Evolutionary conservation across 805 yeast genomes (phyloP).

Genomic region (Cyberlindnera veronae): DNA sequence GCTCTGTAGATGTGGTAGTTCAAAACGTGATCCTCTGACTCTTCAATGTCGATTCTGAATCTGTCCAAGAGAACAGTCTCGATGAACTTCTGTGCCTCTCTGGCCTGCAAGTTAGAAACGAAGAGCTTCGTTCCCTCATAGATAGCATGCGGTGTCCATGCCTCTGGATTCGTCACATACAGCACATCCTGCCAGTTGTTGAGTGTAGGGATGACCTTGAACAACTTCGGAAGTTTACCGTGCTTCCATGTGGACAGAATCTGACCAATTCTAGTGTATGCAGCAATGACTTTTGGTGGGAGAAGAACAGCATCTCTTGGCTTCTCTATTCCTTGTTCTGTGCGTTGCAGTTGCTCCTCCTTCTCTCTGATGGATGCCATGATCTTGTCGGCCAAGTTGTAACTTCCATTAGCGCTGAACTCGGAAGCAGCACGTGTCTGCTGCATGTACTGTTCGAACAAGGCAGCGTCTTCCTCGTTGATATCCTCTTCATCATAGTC

Average conservation of each 20-base stretch:
- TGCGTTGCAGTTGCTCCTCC: conserved; percentile 38
- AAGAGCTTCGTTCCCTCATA: conserved; percentile 94
- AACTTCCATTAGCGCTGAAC: conserved; percentile 39
- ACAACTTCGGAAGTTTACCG: conserved; percentile 94
- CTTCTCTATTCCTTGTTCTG: conserved; percentile 33
- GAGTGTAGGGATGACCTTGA: conserved; percentile 89
- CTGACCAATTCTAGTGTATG: conserved; percentile 88
- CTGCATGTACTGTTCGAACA: conserved; percentile 75
- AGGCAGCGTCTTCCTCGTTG: conserved; percentile 76
- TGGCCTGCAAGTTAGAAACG: conserved; percentile 83
- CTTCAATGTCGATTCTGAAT: conserved; percentile 68
- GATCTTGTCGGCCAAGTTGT: conserved; percentile 87
- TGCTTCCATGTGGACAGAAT: conserved; percentile 86
- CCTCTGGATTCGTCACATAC: conserved; percentile 86
- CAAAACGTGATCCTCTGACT: conserved; percentile 68
- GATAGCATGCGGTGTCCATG: conserved; percentile 93
- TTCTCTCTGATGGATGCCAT: conserved; percentile 85
- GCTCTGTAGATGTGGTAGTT: conserved; percentile 94
- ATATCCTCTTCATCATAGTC: conserved; percentile 61
- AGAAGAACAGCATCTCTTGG: conserved; percentile 72
- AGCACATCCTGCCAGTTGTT: conserved; percentile 95
- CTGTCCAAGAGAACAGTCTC: conserved; percentile 64
- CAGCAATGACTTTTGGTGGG: conserved; percentile 95
- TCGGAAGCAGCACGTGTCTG: conserved; percentile 31
- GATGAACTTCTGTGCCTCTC: conserved; percentile 84